These are phyloP conservation scores for Zymoseptoria ardabiliae DNA, from an alignment of 2,329 filamentous ascomycete genomes.

Conservation along the genomic window DNA sequence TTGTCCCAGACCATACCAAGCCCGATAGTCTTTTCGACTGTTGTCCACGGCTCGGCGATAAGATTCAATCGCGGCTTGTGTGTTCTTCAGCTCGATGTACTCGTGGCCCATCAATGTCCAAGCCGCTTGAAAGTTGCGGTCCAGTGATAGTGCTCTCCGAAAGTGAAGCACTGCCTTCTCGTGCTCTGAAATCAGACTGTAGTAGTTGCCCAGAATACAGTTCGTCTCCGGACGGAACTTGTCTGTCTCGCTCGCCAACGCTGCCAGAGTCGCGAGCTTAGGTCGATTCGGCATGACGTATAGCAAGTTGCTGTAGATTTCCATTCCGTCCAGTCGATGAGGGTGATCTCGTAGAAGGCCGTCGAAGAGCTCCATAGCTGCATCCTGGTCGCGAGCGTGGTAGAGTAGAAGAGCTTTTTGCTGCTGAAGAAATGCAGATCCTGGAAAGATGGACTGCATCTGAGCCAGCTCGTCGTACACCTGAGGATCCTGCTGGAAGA, in stretches of 20 bases:
- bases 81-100: constrained; percentile 98
- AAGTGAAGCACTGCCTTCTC: constrained; percentile 99
- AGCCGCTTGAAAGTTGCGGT: constrained; percentile 82
- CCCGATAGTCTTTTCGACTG: constrained; percentile 91
- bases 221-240: constrained; percentile 96
- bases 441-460: constrained; percentile 76
- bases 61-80: constrained; percentile 92
- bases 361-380: constrained; percentile 42
- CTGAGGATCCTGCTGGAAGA: constrained; percentile 75
- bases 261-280: constrained; percentile 85
- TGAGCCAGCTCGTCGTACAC: constrained; percentile 69
- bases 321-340: constrained; percentile 75
- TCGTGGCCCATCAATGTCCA: constrained; percentile 99
- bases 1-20: constrained; percentile 95
- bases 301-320: constrained; percentile 95
- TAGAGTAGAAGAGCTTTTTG: constrained; percentile 84
- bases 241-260: constrained; percentile 83
- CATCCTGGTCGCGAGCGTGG: constrained; percentile 72
- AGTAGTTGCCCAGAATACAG: constrained; percentile 95
- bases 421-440: constrained; percentile 80
- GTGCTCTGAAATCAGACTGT: constrained; percentile 85
- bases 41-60: constrained; percentile 93
- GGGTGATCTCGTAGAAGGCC: constrained; percentile 57
- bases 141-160: constrained; percentile 80
- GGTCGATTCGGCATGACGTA: constrained; percentile 85